Percentiles rank a stretch among this genome's conserved stretches.
These are phyloP conservation scores for Cydonia oblonga DNA, from an alignment of 331 rosid species.

Conservation along the genomic window DNA sequence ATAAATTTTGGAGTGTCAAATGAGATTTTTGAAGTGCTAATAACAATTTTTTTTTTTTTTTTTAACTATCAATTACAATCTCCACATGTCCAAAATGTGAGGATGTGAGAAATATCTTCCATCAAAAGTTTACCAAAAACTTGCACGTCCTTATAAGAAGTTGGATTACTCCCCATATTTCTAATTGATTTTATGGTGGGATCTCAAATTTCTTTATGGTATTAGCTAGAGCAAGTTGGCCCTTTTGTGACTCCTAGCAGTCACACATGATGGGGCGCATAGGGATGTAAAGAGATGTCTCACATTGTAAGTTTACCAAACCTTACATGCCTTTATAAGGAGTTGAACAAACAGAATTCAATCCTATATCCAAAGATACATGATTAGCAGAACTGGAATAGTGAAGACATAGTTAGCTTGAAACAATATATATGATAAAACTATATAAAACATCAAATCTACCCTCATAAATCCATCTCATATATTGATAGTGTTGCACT, in stretches of 20 bases:
- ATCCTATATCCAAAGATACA: background rate
- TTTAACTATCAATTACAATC: background rate
- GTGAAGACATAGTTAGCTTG: background rate
- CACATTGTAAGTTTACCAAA: too few species aligned
- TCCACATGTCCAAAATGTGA: background rate
- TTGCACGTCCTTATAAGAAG: background rate
- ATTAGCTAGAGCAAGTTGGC: too few species aligned
- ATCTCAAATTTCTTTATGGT: too few species aligned
- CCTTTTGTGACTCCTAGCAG: too few species aligned
- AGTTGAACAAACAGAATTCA: background rate
- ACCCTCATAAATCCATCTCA: background rate
- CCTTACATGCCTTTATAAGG: background rate
- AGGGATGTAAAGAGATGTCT: background rate
- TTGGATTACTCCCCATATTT: background rate
- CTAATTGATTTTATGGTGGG: too few species aligned
- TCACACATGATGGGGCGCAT: background rate
- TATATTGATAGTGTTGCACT: background rate
- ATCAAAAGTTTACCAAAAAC: background rate
- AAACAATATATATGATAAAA: background rate
- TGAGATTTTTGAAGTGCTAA: too few species aligned
- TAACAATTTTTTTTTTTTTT: too few species aligned
- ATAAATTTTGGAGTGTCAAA: too few species aligned
- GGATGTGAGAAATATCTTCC: background rate
- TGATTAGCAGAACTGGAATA: too few species aligned
- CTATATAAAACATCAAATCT: background rate